phyloP scores from a whole-genome alignment of 2,329 filamentous ascomycete genomes.

The Juglanconis sp. region DNA sequence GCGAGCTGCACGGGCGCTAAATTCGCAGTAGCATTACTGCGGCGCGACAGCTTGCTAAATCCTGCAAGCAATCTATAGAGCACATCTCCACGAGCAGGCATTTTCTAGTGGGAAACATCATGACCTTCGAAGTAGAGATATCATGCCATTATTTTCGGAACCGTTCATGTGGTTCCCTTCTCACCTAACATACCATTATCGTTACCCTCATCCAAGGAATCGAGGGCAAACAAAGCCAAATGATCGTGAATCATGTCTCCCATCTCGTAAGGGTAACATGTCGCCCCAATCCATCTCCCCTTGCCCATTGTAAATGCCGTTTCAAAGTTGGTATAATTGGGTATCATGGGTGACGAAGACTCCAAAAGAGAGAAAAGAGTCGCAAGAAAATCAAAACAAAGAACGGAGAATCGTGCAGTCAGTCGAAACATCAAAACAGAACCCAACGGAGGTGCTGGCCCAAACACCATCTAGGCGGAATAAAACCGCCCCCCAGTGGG shows the following conservation, averaged over 20 bases:
- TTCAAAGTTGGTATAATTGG: slow-evolving; percentile 14
- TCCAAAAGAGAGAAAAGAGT: not conserved
- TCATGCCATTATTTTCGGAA: too few relatives aligned
- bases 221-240: not conserved
- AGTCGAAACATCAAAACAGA: not conserved
- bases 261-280: slow-evolving; percentile 1
- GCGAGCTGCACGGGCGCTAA: too few relatives aligned
- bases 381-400: not conserved
- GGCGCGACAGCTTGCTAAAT: too few relatives aligned
- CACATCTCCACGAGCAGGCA: too few relatives aligned
- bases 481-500: slow-evolving; percentile 6
- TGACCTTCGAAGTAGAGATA: too few relatives aligned
- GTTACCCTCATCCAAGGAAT: too few relatives aligned
- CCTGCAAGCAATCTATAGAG: too few relatives aligned
- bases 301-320: slow-evolving; percentile 3
- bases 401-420: not conserved
- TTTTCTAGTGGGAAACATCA: too few relatives aligned
- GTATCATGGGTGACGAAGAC: slow-evolving; percentile 14
- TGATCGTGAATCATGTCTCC: not conserved
- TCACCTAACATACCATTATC: not conserved
- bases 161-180: too few relatives aligned
- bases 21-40: too few relatives aligned
- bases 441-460: too few relatives aligned
- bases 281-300: not conserved
- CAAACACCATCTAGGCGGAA: not conserved